Evolutionary conservation across 352 stramenopile genomes (phyloP).

Genomic region (Phytophthora hybrid): DNA sequence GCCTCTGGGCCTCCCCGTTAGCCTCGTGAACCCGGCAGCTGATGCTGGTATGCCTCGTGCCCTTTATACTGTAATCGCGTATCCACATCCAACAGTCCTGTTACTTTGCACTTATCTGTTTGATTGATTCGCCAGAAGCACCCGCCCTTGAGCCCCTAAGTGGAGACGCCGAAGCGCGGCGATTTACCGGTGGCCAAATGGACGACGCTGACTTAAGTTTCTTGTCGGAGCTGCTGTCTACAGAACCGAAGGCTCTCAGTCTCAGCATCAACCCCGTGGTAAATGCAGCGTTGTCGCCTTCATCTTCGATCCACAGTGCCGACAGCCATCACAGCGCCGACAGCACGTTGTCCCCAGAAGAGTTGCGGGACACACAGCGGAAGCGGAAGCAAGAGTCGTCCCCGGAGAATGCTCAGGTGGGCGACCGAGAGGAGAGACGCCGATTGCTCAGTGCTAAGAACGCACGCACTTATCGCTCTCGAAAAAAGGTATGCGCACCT

Average conservation of each 20-base stretch:
- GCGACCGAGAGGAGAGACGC: conserved; percentile 40
- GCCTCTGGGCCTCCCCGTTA: neutral
- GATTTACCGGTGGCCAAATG: conserved; percentile 10
- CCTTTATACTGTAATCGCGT: neutral
- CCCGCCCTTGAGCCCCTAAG: neutral
- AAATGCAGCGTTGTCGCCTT: conserved; percentile 3
- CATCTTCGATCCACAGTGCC: conserved; percentile 11
- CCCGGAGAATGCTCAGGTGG: neutral
- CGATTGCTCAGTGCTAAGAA: conserved; percentile 48
- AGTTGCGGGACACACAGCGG: neutral
- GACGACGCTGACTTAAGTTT: conserved; percentile 44
- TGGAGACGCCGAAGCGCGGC: neutral
- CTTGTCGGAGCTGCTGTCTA: conserved; percentile 58
- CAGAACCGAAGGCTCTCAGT: conserved; percentile 42
- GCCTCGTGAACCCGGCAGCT: neutral
- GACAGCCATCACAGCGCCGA: neutral
- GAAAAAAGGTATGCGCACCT: conserved; percentile 44
- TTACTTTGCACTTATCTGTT: neutral
- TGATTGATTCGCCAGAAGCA: neutral
- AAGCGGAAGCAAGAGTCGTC: conserved; percentile 10
- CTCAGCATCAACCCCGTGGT: conserved; percentile 11
- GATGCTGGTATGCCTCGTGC: neutral
- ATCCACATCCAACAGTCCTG: neutral
- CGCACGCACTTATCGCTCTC: conserved; percentile 47
- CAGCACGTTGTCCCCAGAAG: neutral